Conservation (phyloP, 345 rosid genomes). For the Syzygium aqueum region DNA sequence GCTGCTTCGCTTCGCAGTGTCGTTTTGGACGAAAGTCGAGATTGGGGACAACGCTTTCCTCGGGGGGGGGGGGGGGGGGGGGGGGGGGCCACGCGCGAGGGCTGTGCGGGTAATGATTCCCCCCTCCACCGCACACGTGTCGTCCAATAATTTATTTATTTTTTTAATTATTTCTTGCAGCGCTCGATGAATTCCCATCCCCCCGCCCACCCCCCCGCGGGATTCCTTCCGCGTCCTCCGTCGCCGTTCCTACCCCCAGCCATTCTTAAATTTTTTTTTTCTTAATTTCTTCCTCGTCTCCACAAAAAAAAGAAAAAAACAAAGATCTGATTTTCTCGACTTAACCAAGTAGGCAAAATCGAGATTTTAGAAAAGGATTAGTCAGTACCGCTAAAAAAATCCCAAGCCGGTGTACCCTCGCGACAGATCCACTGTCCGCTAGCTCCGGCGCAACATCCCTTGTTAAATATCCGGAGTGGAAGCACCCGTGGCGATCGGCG, state of each 20-base stretch:
- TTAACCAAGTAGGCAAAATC: not conserved
- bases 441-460: too few species aligned
- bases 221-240: not conserved
- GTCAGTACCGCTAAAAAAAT: too few species aligned
- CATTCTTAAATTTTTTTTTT: not conserved
- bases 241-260: not conserved
- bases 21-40: not conserved
- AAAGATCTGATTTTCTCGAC: not conserved
- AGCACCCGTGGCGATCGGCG: too few species aligned
- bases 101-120: not conserved
- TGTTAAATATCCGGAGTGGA: too few species aligned
- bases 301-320: too few species aligned
- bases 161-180: not conserved
- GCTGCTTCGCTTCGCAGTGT: not conserved
- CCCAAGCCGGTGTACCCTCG: too few species aligned
- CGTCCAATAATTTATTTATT: not conserved
- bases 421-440: too few species aligned
- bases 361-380: too few species aligned
- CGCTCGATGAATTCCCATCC: not conserved
- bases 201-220: not conserved
- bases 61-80: too few species aligned
- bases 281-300: too few species aligned
- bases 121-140: not conserved
- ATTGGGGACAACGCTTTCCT: not conserved
- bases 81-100: too few species aligned